phyloP scores from a whole-genome alignment of 2,329 filamentous ascomycete species.

The Escovopsis sp. region DNA sequence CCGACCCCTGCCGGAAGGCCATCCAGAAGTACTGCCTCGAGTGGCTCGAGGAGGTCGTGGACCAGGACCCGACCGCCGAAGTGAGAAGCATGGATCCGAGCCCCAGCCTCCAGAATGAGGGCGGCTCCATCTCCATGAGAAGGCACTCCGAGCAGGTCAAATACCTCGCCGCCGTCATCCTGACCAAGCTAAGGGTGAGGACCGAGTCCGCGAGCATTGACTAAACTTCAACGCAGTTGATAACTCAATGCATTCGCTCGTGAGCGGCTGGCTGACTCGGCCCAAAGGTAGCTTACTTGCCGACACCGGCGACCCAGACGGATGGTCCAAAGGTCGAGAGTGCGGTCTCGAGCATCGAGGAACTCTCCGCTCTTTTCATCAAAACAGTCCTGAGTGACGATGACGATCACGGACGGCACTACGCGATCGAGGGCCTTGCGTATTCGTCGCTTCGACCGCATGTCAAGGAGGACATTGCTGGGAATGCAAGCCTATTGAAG shows the following conservation, averaged over 20 bases:
- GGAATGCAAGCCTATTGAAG: slow-evolving; percentile 53
- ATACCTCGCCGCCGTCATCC: slow-evolving; percentile 56
- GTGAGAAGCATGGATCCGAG: slow-evolving; percentile 35
- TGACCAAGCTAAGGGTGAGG: slow-evolving; percentile 54
- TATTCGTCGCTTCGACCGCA: slow-evolving; percentile 78
- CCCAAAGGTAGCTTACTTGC: slow-evolving; percentile 39
- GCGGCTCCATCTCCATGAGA: slow-evolving; percentile 44
- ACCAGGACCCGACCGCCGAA: slow-evolving; percentile 48
- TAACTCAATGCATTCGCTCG: slow-evolving; percentile 12
- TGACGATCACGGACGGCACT: slow-evolving; percentile 43
- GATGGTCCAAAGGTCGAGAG: slow-evolving; percentile 32
- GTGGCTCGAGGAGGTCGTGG: slow-evolving; percentile 76
- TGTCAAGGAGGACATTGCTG: slow-evolving; percentile 67
- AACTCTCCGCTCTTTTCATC: slow-evolving; percentile 48
- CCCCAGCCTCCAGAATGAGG: slow-evolving; percentile 42
- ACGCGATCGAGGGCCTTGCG: slow-evolving; percentile 78
- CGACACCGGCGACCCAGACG: slow-evolving; percentile 22
- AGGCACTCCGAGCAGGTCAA: slow-evolving; percentile 47
- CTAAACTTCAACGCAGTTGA: neutral
- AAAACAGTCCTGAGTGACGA: slow-evolving; percentile 46
- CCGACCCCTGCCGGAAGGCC: slow-evolving; percentile 65
- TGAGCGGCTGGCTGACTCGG: slow-evolving; percentile 34
- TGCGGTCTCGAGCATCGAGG: slow-evolving; percentile 47
- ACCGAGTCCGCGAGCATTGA: neutral
- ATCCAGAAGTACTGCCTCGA: slow-evolving; percentile 72